Conservation (phyloP, 257 asterid species). For the Rhazya stricta region DNA sequence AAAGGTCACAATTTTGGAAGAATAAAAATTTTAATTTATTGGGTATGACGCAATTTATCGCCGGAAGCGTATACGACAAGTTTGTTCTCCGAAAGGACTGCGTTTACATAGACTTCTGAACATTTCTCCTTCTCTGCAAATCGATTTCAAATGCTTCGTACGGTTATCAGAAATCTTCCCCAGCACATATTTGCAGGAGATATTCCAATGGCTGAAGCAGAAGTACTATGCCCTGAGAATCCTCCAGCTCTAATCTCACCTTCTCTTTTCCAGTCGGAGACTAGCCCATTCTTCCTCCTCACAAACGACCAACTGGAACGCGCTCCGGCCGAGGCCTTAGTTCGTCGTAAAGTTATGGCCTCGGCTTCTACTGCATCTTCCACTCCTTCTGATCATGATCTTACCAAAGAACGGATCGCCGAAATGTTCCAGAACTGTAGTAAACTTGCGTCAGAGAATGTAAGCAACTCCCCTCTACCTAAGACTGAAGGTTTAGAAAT, state of each 20-base stretch:
- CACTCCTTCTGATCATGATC: slow-evolving; percentile 27
- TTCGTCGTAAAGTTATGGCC: slow-evolving; percentile 55
- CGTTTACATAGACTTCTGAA: too few species aligned
- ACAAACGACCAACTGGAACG: slow-evolving; percentile 76
- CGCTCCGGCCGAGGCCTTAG: slow-evolving; percentile 81
- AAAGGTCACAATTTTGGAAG: too few species aligned
- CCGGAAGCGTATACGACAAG: too few species aligned
- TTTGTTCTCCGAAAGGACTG: too few species aligned
- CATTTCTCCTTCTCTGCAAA: too few species aligned
- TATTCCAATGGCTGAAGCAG: slow-evolving; percentile 45
- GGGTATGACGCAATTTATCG: too few species aligned
- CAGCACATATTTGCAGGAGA: not conserved
- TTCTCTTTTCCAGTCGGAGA: not conserved
- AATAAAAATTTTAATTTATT: too few species aligned
- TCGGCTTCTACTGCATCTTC: slow-evolving; percentile 21
- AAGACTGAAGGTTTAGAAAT: not conserved
- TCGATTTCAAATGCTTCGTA: too few species aligned
- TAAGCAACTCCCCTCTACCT: slow-evolving; percentile 6
- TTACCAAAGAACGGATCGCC: slow-evolving; percentile 66
- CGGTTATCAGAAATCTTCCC: too few species aligned
- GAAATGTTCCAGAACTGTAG: slow-evolving; percentile 80
- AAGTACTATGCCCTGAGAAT: slow-evolving; percentile 57
- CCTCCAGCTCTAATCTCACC: slow-evolving; percentile 57
- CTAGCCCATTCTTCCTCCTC: slow-evolving; percentile 66
- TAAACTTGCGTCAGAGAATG: slow-evolving; percentile 92